phyloP scores from a whole-genome alignment of 2,329 filamentous ascomycete genomes.

The Ambrosiella xylebori region DNA sequence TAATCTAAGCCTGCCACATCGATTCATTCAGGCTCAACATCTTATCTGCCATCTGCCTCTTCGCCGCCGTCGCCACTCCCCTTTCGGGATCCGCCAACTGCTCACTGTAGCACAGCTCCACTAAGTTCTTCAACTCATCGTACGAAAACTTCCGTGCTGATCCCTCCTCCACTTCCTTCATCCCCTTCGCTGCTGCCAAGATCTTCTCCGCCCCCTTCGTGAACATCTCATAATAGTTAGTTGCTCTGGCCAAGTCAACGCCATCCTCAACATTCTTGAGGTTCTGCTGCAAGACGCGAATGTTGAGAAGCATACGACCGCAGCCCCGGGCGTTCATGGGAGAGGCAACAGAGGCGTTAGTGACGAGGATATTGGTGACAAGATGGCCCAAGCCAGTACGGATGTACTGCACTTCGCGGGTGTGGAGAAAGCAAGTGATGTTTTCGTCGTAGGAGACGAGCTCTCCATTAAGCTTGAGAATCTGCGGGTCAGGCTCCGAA shows the following conservation, averaged over 20 bases:
- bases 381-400: constrained; percentile 59
- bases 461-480: constrained; percentile 69
- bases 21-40: constrained; percentile 53
- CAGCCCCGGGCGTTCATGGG: constrained; percentile 75
- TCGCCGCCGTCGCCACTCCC: constrained; percentile 48
- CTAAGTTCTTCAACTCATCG: constrained; percentile 46
- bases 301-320: constrained; percentile 75
- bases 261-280: constrained; percentile 76
- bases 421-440: constrained; percentile 52
- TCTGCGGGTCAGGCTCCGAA: constrained; percentile 58
- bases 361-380: constrained; percentile 62
- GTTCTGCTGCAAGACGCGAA: constrained; percentile 88
- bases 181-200: constrained; percentile 40
- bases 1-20: constrained; percentile 42
- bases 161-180: constrained; percentile 15
- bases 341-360: constrained; percentile 51
- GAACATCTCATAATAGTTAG: constrained; percentile 54
- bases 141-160: constrained; percentile 37
- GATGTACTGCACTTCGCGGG: constrained; percentile 56
- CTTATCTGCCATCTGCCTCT: constrained; percentile 53
- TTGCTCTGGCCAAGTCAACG: constrained; percentile 44
- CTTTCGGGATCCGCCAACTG: constrained; percentile 47
- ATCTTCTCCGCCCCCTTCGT: constrained; percentile 47
- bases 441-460: constrained; percentile 81
- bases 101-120: constrained; percentile 54